phyloP scores from a whole-genome alignment of 2,329 filamentous ascomycete genomes.

The Claviceps citrina region DNA sequence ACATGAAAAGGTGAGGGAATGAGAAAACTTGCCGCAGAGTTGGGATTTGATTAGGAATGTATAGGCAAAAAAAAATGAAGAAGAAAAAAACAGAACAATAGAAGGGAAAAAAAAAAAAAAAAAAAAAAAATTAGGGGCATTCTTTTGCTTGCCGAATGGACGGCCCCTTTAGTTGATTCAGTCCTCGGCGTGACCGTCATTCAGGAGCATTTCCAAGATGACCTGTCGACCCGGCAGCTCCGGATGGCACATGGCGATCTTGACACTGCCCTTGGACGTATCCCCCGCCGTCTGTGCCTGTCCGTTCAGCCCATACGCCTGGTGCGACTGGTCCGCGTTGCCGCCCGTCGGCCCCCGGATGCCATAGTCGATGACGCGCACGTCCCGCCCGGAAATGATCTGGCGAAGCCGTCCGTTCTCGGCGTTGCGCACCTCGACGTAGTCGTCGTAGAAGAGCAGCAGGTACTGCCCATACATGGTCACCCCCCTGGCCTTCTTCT shows the following conservation, averaged over 20 bases:
- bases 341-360: constrained; percentile 45
- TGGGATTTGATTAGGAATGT: too few relatives aligned
- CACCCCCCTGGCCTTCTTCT: constrained; percentile 60
- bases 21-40: too few relatives aligned
- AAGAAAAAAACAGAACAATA: too few relatives aligned
- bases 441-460: constrained; percentile 86
- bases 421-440: constrained; percentile 91
- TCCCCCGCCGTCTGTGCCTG: constrained; percentile 23
- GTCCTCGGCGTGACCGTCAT: constrained; percentile 56
- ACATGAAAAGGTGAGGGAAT: too few relatives aligned
- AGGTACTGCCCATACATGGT: constrained; percentile 87
- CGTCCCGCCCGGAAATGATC: constrained; percentile 82
- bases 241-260: constrained; percentile 90
- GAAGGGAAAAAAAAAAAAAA: too few relatives aligned
- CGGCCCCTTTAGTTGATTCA: too few relatives aligned
- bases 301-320: constrained; percentile 20
- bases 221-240: constrained; percentile 73
- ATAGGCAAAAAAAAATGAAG: too few relatives aligned
- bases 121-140: too few relatives aligned
- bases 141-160: too few relatives aligned
- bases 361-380: constrained; percentile 80
- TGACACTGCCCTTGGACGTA: constrained; percentile 59
- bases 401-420: constrained; percentile 88
- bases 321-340: constrained; percentile 21
- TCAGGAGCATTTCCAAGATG: constrained; percentile 80